Evolutionary conservation across 306 rosid genomes (phyloP), one percentile per base, ranked within the genome.

Genomic region (Medicago ruthenica): DNA sequence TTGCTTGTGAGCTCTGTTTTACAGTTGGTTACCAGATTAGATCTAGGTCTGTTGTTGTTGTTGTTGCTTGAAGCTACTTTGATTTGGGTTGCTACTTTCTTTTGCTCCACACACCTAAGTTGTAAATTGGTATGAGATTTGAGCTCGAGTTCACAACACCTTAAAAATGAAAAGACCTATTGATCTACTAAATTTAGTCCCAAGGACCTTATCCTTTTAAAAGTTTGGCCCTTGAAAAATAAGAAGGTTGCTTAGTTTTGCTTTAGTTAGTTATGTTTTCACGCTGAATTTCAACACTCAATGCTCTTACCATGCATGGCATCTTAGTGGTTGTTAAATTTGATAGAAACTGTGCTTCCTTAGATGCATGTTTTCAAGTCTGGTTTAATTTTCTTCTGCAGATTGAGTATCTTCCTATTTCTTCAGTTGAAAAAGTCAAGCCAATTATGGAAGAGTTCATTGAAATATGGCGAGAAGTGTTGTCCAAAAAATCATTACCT

Each of bases 341-440:
- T 36, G 55, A 58, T 42, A 68, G 41, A 4, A 11, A 34, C 14
- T 1, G 3, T 48, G 72, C 63, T 45, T 72, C 16, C 37, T n/a
- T 79, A 63, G 54, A 63, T 37, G n/a, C 36, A 80, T 55, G 12
- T 40, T 77, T 55, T 76, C n/a, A 71, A 59, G 48, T 61, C 50
- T 62, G 55, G 13, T 44, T 66, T 48, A 21, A 67, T 42, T 53
- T 45, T 44, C 31, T 39, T 84, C 15, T 81, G 80, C 83, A 95
- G 97, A 81, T 92, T 40, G 97, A 92, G 88, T 92, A 95, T 84
- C 92, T 90, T 15, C 97, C 97, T 42, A 69, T 89, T 59, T 92
- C 97, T 50, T 95, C 97, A 9, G 82, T 90, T 51, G 96, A 90
- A 71, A 92, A 90, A 76, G 84, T 89, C 6, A 86, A 81, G 83